Evolutionary conservation across 2,329 filamentous ascomycete genomes (phyloP).

Genomic region (Alternaria viburni): DNA sequence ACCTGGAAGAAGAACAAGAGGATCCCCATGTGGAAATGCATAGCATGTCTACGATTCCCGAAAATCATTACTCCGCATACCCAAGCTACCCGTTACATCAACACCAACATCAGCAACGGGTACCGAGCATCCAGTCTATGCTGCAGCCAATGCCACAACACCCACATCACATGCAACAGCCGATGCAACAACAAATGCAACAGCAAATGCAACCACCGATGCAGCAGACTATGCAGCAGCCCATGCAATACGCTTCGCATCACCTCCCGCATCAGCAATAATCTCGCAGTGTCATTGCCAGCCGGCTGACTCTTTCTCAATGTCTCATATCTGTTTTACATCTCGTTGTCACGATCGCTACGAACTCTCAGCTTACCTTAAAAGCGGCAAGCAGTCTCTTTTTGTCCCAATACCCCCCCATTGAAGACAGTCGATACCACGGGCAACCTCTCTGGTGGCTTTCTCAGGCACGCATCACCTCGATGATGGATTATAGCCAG

Average conservation of each 20-base stretch:
- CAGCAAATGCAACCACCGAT: constrained; percentile 7
- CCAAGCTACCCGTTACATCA: constrained; percentile 29
- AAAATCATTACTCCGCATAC: constrained; percentile 26
- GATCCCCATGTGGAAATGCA: constrained; percentile 38
- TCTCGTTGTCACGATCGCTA: constrained; percentile 26
- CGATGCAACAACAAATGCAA: constrained; percentile 8
- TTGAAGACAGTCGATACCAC: constrained; percentile 6
- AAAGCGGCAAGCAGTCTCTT: constrained; percentile 1
- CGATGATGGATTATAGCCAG: neutral
- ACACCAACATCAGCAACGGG: constrained; percentile 38
- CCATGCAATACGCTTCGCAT: constrained; percentile 28
- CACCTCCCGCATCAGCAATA: constrained; percentile 26
- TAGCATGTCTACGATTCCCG: constrained; percentile 29
- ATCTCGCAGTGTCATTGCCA: constrained; percentile 1
- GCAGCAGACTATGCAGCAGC: constrained; percentile 7
- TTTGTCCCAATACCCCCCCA: constrained; percentile 13
- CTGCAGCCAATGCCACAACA: constrained; percentile 29
- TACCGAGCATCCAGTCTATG: constrained; percentile 51
- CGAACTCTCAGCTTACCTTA: constrained; percentile 8
- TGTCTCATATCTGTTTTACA: constrained; percentile 17
- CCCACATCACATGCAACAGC: constrained; percentile 12
- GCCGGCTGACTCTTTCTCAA: constrained; percentile 18
- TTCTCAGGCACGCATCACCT: constrained; percentile 1
- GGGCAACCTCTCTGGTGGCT: neutral
- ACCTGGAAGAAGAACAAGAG: constrained; percentile 54